Percentiles rank a stretch among this genome's conserved stretches.
Conservation (phyloP, 176 grass and related monocot genomes). For the Paspalum notatum region DNA sequence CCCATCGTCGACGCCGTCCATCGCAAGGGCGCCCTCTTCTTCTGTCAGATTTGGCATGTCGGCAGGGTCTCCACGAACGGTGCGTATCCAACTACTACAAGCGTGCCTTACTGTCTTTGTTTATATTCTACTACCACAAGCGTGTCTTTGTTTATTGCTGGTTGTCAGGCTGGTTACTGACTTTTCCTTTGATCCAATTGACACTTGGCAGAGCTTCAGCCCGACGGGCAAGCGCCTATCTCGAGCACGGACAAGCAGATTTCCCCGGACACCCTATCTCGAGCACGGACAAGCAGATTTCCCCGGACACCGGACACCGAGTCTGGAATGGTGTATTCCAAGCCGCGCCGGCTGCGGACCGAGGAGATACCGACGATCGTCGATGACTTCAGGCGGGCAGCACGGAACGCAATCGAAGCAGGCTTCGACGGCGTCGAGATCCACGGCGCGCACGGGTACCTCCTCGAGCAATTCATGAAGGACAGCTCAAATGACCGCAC, state of each 20-base stretch:
- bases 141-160: no score
- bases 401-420: constrained; percentile 23
- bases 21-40: constrained; percentile 43
- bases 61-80: constrained; percentile 46
- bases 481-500: constrained; percentile 41
- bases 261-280: no score
- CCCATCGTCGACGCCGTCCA: constrained; percentile 62
- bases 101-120: no score
- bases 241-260: constrained; percentile 41
- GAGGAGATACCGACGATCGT: constrained; percentile 23
- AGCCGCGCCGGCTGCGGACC: constrained; percentile 2
- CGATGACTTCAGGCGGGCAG: constrained; percentile 38
- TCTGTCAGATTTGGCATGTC: constrained; percentile 49
- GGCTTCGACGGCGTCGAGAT: constrained; percentile 51
- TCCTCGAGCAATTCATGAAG: constrained; percentile 57
- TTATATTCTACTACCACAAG: no score
- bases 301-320: no score
- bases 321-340: constrained; percentile 20
- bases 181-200: background rate
- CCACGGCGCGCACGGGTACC: constrained; percentile 36
- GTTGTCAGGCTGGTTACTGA: background rate
- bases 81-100: constrained; percentile 14
- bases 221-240: background rate
- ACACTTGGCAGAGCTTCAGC: constrained; percentile 31
- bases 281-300: no score